Percentiles rank a stretch among this genome's conserved stretches.
phyloP scores from a whole-genome alignment of 225 moss, liverwort and hornwort species.

The Sphagnum tenellum region DNA sequence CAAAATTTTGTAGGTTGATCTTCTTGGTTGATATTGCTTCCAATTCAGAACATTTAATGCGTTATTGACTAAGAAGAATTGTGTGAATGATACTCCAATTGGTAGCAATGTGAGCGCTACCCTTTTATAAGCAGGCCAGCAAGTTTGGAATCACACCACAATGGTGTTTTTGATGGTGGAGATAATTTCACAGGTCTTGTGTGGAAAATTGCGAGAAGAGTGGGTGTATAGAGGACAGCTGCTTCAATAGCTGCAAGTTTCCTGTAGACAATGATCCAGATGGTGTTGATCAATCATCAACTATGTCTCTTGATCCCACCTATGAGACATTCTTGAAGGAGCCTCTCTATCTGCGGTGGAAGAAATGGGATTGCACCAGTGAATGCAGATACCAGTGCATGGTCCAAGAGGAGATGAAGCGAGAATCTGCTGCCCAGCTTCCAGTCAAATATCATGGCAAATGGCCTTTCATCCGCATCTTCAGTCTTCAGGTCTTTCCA shows the following conservation, averaged over 20 bases:
- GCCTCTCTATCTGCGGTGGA: conserved; percentile 50
- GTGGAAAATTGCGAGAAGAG: conserved; percentile 43
- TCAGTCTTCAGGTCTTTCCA: conserved; percentile 39
- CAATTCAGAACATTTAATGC: too few species aligned
- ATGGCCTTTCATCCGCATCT: conserved; percentile 52
- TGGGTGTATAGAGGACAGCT: conserved; percentile 38
- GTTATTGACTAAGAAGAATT: background rate
- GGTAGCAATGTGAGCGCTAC: background rate
- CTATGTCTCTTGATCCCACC: conserved; percentile 26
- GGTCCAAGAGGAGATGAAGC: conserved; percentile 31
- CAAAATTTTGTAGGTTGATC: too few species aligned
- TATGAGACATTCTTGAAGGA: conserved; percentile 52
- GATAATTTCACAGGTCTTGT: conserved; percentile 11
- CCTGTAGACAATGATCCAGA: conserved; percentile 34
- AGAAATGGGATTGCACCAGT: conserved; percentile 58
- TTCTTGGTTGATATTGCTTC: too few species aligned
- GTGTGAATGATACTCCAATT: background rate
- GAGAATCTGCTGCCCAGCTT: conserved; percentile 13
- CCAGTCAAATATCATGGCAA: conserved; percentile 57
- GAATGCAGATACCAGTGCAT: conserved; percentile 62
- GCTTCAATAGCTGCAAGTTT: conserved; percentile 48
- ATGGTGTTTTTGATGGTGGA: too few species aligned
- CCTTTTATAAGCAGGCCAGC: background rate
- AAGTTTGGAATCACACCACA: background rate
- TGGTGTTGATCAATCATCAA: conserved; percentile 31